Base-by-base conservation (phyloP, 805 yeast species). In the Wickerhamomyces chambardii region DNA sequence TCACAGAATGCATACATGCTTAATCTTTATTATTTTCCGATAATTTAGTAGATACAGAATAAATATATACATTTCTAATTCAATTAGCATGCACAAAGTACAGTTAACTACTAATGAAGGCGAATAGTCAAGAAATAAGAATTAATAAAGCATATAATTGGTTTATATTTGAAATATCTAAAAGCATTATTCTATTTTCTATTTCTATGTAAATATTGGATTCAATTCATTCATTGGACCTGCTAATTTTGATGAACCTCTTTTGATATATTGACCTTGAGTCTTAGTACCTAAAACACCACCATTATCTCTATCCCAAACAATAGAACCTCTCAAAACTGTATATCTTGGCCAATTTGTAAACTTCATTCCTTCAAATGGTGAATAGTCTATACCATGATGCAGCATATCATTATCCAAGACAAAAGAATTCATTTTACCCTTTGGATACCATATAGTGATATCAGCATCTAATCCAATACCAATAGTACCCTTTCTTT, bases 381-480 rank as follows among this genome's bases (percentile, higher is more conserved):
- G 66, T 2, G 66, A 51, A 35, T 63, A 58, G 40, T 63, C 69
- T 33, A 63, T 55, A 22, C 51, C 52, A 39, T 62, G 66, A 37
- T 58, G 56, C 12, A 63, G 37, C 55, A 56, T 50, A 2, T 36
- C 46, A 36, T 62, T 62, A 24, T 36, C 46, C 24, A 58, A 36
- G 0, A 31, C 28, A 33, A 55, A 58, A 3, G 54, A 45, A 27
- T 41, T 35, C 47, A 59, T 46, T 28, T 48, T 30, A 14, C 50
- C 56, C 33, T 53, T 46, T 15, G 71, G 70, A 46, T 68, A 65
- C 74, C 75, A 68, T 18, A 68, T 57, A 4, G 63, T 65, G 15
- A 68, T 33, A 42, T 68, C 75, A 6, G 74, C 75, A 50, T 68
- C 75, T 38, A 53, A 53, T 3, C 75, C 75, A 15, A 68, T 63